Evolutionary conservation across 2,329 filamentous ascomycete genomes (phyloP).

Genomic region (Sporothrix variecibatus): DNA sequence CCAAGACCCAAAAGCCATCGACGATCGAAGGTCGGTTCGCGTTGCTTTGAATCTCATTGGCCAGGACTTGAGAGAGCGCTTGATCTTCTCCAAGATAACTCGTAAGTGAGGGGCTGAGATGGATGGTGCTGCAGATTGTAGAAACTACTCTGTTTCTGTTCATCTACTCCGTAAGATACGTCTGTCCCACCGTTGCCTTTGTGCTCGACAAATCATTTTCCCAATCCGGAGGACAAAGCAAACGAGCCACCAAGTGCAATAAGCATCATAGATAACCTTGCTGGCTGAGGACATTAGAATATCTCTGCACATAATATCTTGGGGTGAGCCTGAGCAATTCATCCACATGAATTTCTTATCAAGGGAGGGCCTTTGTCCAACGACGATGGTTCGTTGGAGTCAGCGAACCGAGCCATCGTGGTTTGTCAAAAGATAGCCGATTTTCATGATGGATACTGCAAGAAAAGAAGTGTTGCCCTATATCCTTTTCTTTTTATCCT

Average conservation of each 20-base stretch:
- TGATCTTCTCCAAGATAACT: neutral
- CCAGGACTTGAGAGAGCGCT: neutral
- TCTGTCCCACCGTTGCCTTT: neutral
- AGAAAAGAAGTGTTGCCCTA: neutral
- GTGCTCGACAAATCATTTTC: neutral
- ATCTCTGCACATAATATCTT: neutral
- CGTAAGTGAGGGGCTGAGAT: neutral
- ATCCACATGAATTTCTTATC: neutral
- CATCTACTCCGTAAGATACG: neutral
- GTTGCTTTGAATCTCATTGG: neutral
- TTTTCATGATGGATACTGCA: neutral
- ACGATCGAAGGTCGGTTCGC: neutral
- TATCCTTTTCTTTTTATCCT: neutral
- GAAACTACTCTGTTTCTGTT: neutral
- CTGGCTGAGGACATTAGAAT: neutral
- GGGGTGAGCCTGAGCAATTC: neutral
- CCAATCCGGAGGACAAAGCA: slow-evolving; percentile 1
- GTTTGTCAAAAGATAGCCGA: neutral
- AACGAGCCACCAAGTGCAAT: neutral
- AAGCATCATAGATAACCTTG: neutral
- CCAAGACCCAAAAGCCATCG: neutral
- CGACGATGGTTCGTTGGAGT: neutral
- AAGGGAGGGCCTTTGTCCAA: neutral
- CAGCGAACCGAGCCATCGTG: neutral
- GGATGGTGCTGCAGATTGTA: neutral